Percentiles rank a stretch among this genome's conserved stretches.
These are phyloP conservation scores for Cyclocybe aegerita DNA, from an alignment of 768 basidiomycete species.

Conservation along the genomic window DNA sequence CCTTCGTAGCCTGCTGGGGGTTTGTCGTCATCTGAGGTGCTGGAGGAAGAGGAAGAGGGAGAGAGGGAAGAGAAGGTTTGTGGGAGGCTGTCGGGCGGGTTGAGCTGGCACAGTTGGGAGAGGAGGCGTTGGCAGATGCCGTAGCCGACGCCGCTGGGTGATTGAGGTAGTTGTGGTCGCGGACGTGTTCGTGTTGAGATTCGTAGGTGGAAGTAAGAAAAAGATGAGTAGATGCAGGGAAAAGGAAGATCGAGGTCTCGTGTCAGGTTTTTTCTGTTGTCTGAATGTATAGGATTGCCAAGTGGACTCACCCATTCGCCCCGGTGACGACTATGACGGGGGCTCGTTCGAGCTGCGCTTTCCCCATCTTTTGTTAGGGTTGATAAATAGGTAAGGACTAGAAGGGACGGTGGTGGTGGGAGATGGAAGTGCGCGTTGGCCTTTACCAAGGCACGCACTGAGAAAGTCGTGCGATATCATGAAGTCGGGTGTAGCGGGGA, in stretches of 20 bases:
- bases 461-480: too few species aligned
- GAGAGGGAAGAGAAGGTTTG: constrained; percentile 33
- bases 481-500: too few species aligned
- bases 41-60: too few species aligned
- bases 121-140: constrained; percentile 82
- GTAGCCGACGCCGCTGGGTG: constrained; percentile 74
- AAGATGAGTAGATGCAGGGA: too few species aligned
- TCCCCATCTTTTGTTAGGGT: constrained; percentile 8
- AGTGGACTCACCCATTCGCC: constrained; percentile 63
- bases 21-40: constrained; percentile 18
- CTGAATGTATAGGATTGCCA: neutral
- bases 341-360: constrained; percentile 5
- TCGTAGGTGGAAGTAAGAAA: too few species aligned
- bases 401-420: too few species aligned
- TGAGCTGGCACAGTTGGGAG: constrained; percentile 54
- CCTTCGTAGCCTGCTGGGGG: constrained; percentile 39
- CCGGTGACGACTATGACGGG: constrained; percentile 69
- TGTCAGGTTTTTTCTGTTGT: too few species aligned
- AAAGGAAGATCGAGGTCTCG: too few species aligned
- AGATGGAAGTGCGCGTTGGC: too few species aligned
- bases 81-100: constrained; percentile 52
- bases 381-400: neutral
- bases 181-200: neutral
- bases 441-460: too few species aligned
- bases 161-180: neutral